Conservation (phyloP, 1,284 basidiomycete genomes). For the Coniferiporia sulphurascens region DNA sequence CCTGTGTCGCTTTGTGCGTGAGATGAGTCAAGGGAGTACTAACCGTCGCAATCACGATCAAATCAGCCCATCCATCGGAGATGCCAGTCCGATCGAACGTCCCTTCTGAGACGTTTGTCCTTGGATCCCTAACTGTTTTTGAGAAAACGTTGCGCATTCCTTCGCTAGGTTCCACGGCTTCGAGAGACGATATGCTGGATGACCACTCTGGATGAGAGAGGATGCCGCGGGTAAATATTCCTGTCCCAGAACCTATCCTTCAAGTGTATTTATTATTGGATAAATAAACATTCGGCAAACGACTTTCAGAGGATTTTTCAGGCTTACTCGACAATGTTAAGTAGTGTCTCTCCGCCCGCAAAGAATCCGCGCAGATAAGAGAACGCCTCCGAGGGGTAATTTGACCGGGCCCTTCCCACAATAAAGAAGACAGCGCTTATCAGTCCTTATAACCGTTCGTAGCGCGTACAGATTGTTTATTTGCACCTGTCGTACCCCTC, state of each 20-base stretch:
- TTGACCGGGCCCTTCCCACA: constrained; percentile 53
- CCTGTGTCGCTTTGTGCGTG: background rate
- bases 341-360: constrained; percentile 33
- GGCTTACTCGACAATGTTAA: constrained; percentile 64
- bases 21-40: constrained; percentile 2
- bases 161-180: constrained; percentile 66
- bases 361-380: constrained; percentile 47
- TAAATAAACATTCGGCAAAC: background rate
- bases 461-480: background rate
- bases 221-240: constrained; percentile 74
- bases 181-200: constrained; percentile 42
- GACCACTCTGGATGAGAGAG: constrained; percentile 56
- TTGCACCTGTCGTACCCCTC: constrained; percentile 2
- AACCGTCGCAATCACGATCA: constrained; percentile 74
- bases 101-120: constrained; percentile 50
- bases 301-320: constrained; percentile 22
- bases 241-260: constrained; percentile 71
- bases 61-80: constrained; percentile 63
- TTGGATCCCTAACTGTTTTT: constrained; percentile 45
- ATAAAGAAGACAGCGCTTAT: background rate
- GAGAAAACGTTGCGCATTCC: constrained; percentile 65
- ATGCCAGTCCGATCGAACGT: constrained; percentile 59
- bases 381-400: constrained; percentile 57
- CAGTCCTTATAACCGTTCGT: background rate
- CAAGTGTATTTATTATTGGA: background rate